These are phyloP conservation scores for Talaromyces sp. DNA, from an alignment of 2,329 filamentous ascomycete genomes.

Conservation along the genomic window DNA sequence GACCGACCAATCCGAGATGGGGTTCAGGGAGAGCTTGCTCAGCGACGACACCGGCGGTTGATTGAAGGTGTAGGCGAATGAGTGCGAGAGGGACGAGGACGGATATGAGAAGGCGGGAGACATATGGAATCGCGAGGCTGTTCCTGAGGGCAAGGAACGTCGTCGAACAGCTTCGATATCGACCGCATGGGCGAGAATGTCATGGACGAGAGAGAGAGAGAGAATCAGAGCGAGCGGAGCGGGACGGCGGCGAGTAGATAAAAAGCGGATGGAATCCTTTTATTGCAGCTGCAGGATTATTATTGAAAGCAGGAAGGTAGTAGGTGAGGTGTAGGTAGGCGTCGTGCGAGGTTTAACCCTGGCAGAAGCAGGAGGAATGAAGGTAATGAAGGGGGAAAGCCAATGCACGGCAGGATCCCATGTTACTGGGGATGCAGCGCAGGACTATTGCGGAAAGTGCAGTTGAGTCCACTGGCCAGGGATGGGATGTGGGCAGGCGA, in stretches of 20 bases:
- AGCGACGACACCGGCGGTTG: constrained; percentile 11
- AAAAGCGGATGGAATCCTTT: constrained; percentile 15
- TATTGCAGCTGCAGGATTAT: constrained; percentile 6
- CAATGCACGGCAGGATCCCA: constrained; percentile 12
- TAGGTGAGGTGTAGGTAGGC: constrained; percentile 5
- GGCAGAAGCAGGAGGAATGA: constrained; percentile 25
- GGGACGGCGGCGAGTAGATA: background rate
- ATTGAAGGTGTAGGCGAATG: constrained; percentile 13
- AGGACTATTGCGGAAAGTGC: background rate
- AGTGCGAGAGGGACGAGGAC: constrained; percentile 23
- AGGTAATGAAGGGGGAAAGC: constrained; percentile 26
- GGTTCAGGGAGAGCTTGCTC: constrained; percentile 10
- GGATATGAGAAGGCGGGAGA: constrained; percentile 26
- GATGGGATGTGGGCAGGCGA: background rate
- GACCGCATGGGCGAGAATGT: constrained; percentile 5
- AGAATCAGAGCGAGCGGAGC: background rate
- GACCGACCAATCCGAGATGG: constrained; percentile 27
- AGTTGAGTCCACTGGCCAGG: background rate
- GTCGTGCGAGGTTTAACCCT: constrained; percentile 21
- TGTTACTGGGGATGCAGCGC: constrained; percentile 2
- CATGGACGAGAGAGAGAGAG: constrained; percentile 4
- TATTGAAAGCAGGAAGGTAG: background rate
- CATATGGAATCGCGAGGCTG: constrained; percentile 24
- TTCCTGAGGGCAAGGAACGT: constrained; percentile 14
- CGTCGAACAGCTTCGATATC: constrained; percentile 7